Conservation (phyloP, 257 asterid genomes). For the Solanum megistacrolobum region DNA sequence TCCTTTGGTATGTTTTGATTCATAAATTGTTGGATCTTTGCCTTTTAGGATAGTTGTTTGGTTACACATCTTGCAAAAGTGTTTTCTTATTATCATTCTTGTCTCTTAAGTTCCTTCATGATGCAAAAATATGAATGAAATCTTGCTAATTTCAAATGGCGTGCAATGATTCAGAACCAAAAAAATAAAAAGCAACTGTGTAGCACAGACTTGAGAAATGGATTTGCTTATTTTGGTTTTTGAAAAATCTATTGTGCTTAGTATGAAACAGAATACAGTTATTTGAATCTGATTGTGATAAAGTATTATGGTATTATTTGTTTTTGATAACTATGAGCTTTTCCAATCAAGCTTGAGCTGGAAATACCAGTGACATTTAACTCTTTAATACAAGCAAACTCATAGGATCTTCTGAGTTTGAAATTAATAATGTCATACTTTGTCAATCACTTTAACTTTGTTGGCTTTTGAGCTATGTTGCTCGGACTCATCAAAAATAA, state of each 20-base stretch:
- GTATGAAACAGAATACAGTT: background rate
- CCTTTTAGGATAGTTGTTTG: background rate
- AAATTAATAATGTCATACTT: background rate
- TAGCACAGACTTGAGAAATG: background rate
- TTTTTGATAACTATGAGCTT: background rate
- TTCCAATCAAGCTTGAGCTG: background rate
- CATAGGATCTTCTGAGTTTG: background rate
- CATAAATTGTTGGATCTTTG: background rate
- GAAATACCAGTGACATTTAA: background rate
- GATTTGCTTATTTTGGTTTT: background rate
- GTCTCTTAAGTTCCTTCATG: background rate
- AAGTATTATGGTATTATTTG: background rate
- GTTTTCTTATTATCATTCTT: background rate
- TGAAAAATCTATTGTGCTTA: background rate
- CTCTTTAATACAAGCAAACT: background rate
- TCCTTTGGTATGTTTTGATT: conserved; percentile 57
- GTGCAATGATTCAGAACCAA: background rate
- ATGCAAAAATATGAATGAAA: background rate
- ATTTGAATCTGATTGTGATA: background rate
- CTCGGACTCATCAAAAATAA: background rate
- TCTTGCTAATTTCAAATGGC: background rate
- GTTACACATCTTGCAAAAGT: background rate
- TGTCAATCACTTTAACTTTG: background rate
- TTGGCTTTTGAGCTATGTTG: background rate
- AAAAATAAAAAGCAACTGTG: background rate